Evolutionary conservation across 768 basidiomycete species (phyloP).

Genomic region (Terana coerulea): DNA sequence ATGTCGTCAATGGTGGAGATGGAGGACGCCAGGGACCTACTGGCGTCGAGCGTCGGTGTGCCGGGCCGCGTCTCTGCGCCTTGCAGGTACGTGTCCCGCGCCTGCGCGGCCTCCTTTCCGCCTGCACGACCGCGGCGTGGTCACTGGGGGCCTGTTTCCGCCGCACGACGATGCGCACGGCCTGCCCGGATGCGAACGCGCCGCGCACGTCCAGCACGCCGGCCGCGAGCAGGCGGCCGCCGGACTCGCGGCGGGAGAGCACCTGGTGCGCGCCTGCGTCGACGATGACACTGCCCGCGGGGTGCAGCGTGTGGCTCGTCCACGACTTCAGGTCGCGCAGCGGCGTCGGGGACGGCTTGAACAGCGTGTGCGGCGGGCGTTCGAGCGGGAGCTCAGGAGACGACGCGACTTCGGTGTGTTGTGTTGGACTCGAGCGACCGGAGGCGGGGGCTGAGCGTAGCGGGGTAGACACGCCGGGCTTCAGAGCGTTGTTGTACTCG

Average conservation of each 20-base stretch:
- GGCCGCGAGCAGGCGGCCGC: slow-evolving; percentile 86
- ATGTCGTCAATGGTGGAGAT: slow-evolving; percentile 38
- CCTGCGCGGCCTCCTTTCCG: slow-evolving; percentile 25
- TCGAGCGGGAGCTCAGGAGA: slow-evolving; percentile 10
- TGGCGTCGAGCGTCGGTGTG: slow-evolving; percentile 48
- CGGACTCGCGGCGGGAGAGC: slow-evolving; percentile 79
- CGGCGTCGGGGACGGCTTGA: slow-evolving; percentile 68
- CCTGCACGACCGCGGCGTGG: not conserved
- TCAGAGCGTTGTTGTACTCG: slow-evolving; percentile 58
- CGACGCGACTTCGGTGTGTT: not conserved
- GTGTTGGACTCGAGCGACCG: slow-evolving; percentile 16
- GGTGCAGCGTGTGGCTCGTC: slow-evolving; percentile 93
- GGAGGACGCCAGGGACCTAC: slow-evolving; percentile 40
- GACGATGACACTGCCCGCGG: slow-evolving; percentile 85
- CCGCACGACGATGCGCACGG: slow-evolving; percentile 76
- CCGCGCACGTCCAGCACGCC: slow-evolving; percentile 88
- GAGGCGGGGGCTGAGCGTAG: slow-evolving; percentile 25
- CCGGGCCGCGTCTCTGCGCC: slow-evolving; percentile 47
- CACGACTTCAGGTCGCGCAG: slow-evolving; percentile 89
- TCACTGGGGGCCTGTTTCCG: slow-evolving; percentile 24
- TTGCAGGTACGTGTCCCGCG: slow-evolving; percentile 33
- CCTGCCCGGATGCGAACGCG: slow-evolving; percentile 91
- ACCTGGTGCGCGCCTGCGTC: slow-evolving; percentile 88
- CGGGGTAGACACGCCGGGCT: slow-evolving; percentile 34
- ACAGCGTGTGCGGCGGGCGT: slow-evolving; percentile 85